These are phyloP conservation scores for Podospora pseudoanserina DNA, from an alignment of 495 filamentous ascomycete genomes.

Conservation along the genomic window DNA sequence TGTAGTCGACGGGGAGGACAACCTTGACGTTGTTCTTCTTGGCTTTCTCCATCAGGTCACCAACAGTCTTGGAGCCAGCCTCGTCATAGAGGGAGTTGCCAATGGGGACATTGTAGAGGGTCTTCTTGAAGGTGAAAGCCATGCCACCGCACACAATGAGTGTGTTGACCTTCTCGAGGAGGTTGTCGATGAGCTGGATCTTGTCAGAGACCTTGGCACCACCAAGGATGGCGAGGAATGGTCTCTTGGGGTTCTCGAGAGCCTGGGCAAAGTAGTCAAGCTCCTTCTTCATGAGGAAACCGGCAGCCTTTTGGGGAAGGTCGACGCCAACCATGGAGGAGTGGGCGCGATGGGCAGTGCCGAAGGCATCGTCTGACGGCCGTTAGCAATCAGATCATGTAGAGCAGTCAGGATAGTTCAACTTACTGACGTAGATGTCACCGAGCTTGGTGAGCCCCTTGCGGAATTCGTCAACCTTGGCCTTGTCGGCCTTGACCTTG, in stretches of 20 bases:
- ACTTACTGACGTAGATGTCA: slow-evolving; percentile 94
- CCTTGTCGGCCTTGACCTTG: slow-evolving; percentile 96
- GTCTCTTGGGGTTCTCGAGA: slow-evolving; percentile 85
- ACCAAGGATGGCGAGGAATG: slow-evolving; percentile 97
- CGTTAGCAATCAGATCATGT: background rate
- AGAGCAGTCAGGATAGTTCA: background rate
- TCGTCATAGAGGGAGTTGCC: slow-evolving; percentile 93
- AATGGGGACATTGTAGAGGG: slow-evolving; percentile 82
- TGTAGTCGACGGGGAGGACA: slow-evolving; percentile 89
- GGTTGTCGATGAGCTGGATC: slow-evolving; percentile 98
- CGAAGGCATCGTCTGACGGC: slow-evolving; percentile 86
- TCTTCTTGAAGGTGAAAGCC: slow-evolving; percentile 99
- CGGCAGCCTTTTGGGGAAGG: slow-evolving; percentile 90
- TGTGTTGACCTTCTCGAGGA: slow-evolving; percentile 93
- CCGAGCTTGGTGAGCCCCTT: slow-evolving; percentile 92
- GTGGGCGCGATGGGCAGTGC: slow-evolving; percentile 95
- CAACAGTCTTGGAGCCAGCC: slow-evolving; percentile 88
- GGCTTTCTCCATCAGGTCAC: slow-evolving; percentile 85
- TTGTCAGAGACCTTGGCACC: slow-evolving; percentile 99
- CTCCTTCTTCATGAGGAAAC: slow-evolving; percentile 99
- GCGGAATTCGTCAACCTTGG: slow-evolving; percentile 85
- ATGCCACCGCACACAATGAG: slow-evolving; percentile 97
- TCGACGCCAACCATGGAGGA: slow-evolving; percentile 98
- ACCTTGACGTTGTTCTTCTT: slow-evolving; percentile 94
- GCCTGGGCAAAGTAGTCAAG: slow-evolving; percentile 99